Evolutionary conservation across 805 yeast genomes (phyloP), one percentile per base, ranked within the genome.

Genomic region (Vanderwaltozyma verrucispora): DNA sequence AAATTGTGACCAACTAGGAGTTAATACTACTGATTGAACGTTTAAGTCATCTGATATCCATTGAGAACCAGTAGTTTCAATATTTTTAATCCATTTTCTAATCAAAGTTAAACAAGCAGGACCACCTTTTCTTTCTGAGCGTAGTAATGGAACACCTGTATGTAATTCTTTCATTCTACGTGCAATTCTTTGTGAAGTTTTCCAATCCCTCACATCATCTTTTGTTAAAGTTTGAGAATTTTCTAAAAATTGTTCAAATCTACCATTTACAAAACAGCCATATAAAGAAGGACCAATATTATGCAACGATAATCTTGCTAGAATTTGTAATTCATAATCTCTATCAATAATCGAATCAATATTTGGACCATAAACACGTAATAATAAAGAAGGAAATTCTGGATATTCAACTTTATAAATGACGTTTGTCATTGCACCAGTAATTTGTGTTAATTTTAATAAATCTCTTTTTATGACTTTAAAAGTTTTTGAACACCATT

Each of bases 111-210:
- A 87, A 8, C 74, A 70, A 34, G 68, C 65, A 0, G 97, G 83
- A 1, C 92, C 82, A 12, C 55, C 55, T 6, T 54, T 56, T 31
- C 67, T 63, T 50, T 87, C 96, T 3, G 62, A 63, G 2, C 60
- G 56, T 17, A 74, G 70, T 36, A 92, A 63, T 12, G 74, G 75
- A 16, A 92, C 77, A 50, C 89, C 88, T 39, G 69, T 69, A 54
- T 92, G 98, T 39, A 92, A 68, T 48, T 92, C 96, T 53, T 88
- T 80, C 97, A 92, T 92, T 65, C 98, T 79, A 66, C 95, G 77
- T 12, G 95, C 96, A 45, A 92, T 80, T 67, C 84, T 81, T 46
- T 80, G 77, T 33, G 87, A 75, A 15, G 83, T 77, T 21, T 76
- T 78, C 44, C 85, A 77, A 45, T 77, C 77, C 55, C 94, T 70